Evolutionary conservation across 352 stramenopile species (phyloP), one percentile per base, ranked within the genome.

Genomic region (Phytophthora uliginosa): DNA sequence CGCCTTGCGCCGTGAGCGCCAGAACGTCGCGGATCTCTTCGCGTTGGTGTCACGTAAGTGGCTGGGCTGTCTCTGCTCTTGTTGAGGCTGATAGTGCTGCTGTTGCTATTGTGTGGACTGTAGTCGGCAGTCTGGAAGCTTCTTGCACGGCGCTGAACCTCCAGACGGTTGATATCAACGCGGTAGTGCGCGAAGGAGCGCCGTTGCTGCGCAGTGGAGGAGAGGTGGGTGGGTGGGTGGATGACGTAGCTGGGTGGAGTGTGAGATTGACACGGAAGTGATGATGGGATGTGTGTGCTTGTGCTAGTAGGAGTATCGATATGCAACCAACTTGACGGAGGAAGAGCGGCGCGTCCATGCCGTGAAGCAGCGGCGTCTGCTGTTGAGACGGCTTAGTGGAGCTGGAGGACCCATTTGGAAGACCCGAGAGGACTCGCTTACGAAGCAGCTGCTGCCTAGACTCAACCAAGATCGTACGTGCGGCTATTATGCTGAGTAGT

Each of bases 161-260:
- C 36, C 70, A 83, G 42, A 88, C 76, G 0, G 86, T 96, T 24
- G 68, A 93, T 53, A 74, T 96, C 15, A 50, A 68, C 0, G 69
- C 73, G 1, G 85, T 96, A 56, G 78, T 96, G 50, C 61, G 59
- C 2, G 74, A 94, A 18, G 90, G 86, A 5, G 84, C 86, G 13
- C 87, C 90, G 26, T 50, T 96, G 38, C 52, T 96, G 31, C 82
- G 88, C 9, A 95, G 84, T 56, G 90, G 90, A 24, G 90, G 90
- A 28, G 85, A 96, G 71, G 85, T 90, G n/a, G 18, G 74, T 76
- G 9, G 2, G 13, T 17, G 24, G 13, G 28, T 31, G 28, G 28
- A 31, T 45, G 38, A 45, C 7, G 7, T 57, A 8, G 17, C n/a
- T 69, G 20, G 8, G 31, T n/a, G 9, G 10, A 24, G 17, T 24